A percentile compares a stretch with the other conserved stretches of the same genome.
phyloP scores from a whole-genome alignment of 768 basidiomycete species.

The Leccinum barrowsii region DNA sequence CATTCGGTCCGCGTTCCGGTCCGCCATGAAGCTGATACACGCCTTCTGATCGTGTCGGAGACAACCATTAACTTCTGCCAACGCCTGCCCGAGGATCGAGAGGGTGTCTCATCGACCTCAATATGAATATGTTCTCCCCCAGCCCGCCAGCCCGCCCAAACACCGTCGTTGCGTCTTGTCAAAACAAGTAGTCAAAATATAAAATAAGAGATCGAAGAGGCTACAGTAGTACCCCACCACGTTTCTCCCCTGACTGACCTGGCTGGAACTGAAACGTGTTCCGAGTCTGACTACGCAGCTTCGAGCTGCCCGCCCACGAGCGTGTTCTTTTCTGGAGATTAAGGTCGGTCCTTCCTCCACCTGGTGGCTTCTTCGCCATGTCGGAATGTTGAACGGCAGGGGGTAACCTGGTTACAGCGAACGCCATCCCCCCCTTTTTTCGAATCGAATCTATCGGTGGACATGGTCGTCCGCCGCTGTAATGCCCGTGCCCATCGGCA shows the following conservation, averaged over 20 bases:
- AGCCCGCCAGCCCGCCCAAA: neutral
- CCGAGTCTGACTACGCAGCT: neutral
- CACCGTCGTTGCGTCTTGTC: neutral
- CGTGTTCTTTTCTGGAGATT: neutral
- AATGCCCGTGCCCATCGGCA: neutral
- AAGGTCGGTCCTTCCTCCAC: neutral
- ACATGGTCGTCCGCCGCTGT: neutral
- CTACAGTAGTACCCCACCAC: neutral
- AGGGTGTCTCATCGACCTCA: constrained; percentile 3
- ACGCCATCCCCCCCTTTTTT: neutral
- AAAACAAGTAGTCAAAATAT: neutral
- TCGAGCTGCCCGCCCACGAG: neutral
- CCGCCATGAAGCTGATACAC: neutral
- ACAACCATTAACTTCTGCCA: neutral
- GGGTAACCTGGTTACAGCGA: neutral
- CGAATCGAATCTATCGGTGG: neutral
- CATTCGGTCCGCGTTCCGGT: neutral
- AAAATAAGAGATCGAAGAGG: neutral
- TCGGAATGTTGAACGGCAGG: neutral
- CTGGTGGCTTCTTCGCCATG: neutral
- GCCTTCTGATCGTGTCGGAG: neutral
- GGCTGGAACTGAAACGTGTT: constrained; percentile 1
- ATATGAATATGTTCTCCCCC: neutral
- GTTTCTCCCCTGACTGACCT: neutral
- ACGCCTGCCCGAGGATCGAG: neutral